Percentiles rank a stretch among this genome's conserved stretches.
phyloP scores from a whole-genome alignment of 2,329 filamentous ascomycete species.

The Seiridium unicorne region DNA sequence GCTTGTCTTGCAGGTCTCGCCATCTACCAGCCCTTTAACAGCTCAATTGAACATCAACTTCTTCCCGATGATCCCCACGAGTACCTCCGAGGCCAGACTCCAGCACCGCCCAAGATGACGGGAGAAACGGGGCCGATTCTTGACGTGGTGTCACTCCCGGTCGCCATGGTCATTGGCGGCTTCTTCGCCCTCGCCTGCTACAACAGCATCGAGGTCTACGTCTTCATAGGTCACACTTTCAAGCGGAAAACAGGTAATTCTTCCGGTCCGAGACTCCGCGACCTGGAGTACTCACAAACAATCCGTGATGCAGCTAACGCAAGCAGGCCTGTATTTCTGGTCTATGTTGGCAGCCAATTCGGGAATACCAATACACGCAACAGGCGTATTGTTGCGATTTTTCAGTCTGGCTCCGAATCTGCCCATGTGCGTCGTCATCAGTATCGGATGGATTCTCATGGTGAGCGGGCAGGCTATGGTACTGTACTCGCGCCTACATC shows the following conservation, averaged over 20 bases:
- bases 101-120: not conserved
- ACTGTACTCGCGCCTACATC: slow-evolving; percentile 58
- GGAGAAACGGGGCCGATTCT: slow-evolving; percentile 4
- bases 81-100: not conserved
- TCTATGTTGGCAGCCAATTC: slow-evolving; percentile 30
- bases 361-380: slow-evolving; percentile 15
- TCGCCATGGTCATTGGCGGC: slow-evolving; percentile 6
- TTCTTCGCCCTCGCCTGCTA: slow-evolving; percentile 4
- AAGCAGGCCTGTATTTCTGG: slow-evolving; percentile 37
- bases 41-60: not conserved
- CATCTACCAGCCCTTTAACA: not conserved
- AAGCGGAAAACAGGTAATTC: slow-evolving; percentile 26
- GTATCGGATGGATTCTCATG: slow-evolving; percentile 56
- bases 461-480: slow-evolving; percentile 57
- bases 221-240: slow-evolving; percentile 35
- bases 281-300: too few relatives aligned
- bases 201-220: slow-evolving; percentile 35
- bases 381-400: slow-evolving; percentile 13
- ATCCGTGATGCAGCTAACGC: too few relatives aligned
- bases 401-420: slow-evolving; percentile 14
- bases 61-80: not conserved
- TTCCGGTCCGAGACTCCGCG: too few relatives aligned
- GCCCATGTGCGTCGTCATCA: slow-evolving; percentile 17
- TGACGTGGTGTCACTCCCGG: not conserved
- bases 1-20: too few relatives aligned